Conservation (phyloP, 2,329 filamentous ascomycete species). For the Botryotinia calthae region DNA sequence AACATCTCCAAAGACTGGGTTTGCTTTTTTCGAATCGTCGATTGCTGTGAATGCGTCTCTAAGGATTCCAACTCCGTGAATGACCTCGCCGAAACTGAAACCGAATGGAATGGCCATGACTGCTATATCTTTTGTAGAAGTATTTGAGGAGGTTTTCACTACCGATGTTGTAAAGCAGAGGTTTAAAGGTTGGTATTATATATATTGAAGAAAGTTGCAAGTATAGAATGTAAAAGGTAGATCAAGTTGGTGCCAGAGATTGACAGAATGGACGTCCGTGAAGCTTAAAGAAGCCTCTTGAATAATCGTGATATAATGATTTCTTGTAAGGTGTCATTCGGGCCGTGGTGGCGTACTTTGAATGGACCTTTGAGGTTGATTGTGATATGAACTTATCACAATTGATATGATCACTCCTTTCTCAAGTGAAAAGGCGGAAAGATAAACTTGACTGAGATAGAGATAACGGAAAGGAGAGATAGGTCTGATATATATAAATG, state of each 20-base stretch:
- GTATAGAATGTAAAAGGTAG: not conserved
- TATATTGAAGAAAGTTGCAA: not conserved
- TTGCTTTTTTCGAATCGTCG: constrained; percentile 13
- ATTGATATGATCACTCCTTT: not conserved
- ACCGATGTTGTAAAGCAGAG: not conserved
- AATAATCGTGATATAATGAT: constrained; percentile 18
- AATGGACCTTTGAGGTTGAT: constrained; percentile 1
- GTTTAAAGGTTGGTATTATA: not conserved
- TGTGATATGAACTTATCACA: constrained; percentile 15
- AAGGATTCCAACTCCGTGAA: constrained; percentile 16
- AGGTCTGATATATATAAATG: constrained; percentile 19
- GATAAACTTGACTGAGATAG: not conserved
- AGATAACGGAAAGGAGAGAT: not conserved
- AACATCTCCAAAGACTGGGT: constrained; percentile 14
- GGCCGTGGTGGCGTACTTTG: constrained; percentile 1
- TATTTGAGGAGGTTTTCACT: not conserved
- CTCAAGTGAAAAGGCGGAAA: not conserved
- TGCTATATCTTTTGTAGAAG: not conserved
- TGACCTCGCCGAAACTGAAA: constrained; percentile 19
- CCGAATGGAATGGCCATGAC: constrained; percentile 20
- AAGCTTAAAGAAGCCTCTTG: constrained; percentile 20
- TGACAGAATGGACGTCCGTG: constrained; percentile 16
- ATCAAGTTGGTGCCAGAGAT: constrained; percentile 14
- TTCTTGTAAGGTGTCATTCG: constrained; percentile 21
- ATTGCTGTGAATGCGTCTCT: constrained; percentile 17